A percentile compares a stretch with the other conserved stretches of the same genome.
Evolutionary conservation across 768 basidiomycete species (phyloP).

Genomic region (Boletus huronensis): DNA sequence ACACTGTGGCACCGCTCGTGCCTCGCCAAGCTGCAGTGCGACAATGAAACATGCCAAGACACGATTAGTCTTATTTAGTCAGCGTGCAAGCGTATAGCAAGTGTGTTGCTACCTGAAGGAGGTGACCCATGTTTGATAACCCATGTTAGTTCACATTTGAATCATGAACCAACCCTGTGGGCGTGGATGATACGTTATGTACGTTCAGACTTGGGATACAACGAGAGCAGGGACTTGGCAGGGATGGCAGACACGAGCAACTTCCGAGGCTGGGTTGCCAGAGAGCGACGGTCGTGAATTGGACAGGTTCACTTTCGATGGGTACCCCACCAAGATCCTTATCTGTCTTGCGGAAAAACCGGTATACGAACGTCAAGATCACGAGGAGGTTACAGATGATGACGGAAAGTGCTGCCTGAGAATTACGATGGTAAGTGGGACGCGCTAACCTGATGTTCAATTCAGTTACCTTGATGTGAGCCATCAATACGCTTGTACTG

Average conservation of each 20-base stretch:
- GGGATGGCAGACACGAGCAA: background rate
- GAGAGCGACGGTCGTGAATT: slow-evolving; percentile 16
- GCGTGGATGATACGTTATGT: background rate
- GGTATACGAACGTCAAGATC: slow-evolving; percentile 14
- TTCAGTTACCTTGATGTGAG: slow-evolving; percentile 19
- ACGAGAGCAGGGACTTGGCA: background rate
- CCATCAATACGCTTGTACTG: slow-evolving; percentile 2
- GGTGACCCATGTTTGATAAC: background rate
- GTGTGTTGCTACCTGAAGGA: background rate
- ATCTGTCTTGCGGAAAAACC: slow-evolving; percentile 7
- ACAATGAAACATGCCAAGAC: background rate
- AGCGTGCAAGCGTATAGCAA: background rate
- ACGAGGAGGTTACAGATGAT: slow-evolving; percentile 23
- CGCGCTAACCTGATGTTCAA: background rate
- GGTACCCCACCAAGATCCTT: background rate
- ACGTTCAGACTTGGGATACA: background rate
- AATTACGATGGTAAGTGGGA: background rate
- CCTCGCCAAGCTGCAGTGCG: no score
- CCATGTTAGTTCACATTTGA: background rate
- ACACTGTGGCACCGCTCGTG: no score
- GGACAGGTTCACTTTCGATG: background rate
- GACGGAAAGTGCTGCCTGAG: slow-evolving; percentile 19
- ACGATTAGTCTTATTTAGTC: background rate
- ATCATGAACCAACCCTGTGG: background rate
- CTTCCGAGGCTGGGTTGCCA: background rate